A percentile compares a stretch with the other conserved stretches of the same genome.
phyloP scores from a whole-genome alignment of 2,329 filamentous ascomycete species.

The Westerdykella ornata region DNA sequence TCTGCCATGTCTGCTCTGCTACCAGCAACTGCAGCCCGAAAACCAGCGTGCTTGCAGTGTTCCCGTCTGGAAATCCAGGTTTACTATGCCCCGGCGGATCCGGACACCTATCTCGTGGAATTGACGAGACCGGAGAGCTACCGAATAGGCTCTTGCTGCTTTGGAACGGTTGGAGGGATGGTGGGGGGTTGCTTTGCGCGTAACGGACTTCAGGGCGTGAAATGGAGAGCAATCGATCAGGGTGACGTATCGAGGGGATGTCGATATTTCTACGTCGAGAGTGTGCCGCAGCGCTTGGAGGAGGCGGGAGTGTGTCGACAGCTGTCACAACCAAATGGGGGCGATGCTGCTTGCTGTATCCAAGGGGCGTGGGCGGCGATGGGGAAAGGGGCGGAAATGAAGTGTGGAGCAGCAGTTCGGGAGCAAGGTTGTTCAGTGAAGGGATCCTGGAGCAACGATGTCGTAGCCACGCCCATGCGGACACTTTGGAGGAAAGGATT shows the following conservation, averaged over 20 bases:
- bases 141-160: no score
- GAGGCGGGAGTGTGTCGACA: background rate
- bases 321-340: background rate
- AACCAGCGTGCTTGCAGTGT: background rate
- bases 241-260: no score
- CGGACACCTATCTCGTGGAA: background rate
- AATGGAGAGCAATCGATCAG: no score
- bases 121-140: background rate
- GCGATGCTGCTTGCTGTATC: background rate
- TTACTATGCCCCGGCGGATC: background rate
- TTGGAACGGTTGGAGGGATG: no score
- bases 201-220: no score
- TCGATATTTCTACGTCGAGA: no score
- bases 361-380: background rate
- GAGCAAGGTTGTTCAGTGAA: no score
- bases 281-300: background rate
- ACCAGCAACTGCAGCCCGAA: conserved; percentile 8
- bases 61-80: no score
- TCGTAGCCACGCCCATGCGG: no score
- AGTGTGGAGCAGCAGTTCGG: background rate
- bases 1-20: conserved; percentile 29
- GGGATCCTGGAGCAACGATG: no score
- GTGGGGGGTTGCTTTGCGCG: no score
- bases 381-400: background rate
- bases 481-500: no score